Base-by-base conservation (phyloP, 2,329 filamentous ascomycete genomes). In the Neoarthrinium moseri region DNA sequence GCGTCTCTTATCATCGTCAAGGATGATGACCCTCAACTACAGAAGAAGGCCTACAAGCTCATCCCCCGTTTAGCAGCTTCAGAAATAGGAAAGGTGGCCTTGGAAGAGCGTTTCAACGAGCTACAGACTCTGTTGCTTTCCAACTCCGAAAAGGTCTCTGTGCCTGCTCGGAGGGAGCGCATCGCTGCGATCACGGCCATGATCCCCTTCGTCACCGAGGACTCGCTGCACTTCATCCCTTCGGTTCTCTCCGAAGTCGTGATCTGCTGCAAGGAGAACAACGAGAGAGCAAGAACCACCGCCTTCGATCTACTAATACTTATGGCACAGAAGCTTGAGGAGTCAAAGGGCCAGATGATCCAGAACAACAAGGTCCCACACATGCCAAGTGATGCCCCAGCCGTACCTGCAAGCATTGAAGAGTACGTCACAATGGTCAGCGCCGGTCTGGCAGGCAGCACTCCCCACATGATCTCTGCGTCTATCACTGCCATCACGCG, bases 341-440 rank as follows among this genome's bases (percentile, higher is more conserved):
- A 69, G 6, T 80, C 82, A 17, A 77, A 84, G 49, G 83, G 89
- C 4, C 84, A 84, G 29, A 75, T 78, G 40, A 94, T 99, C 51
- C 80, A 92, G 58, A 95, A 95, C 66, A 85, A 82, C 56, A 89
- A 92, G 63, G 87, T 96, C 3, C 80, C 89, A 2, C 84, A 92
- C 63, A 96, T 97, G 90, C 81, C 89, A 4, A 72, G 80, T 38
- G 84, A 95, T 64, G 87, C 91, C 1, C 86, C 89, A 3, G 74
- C 84, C 24, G 91, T 86, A 4, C 75, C 81, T 3, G 92, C 94
- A 17, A 91, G 80, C 33, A 80, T 99, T 29, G 92, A 97, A 60
- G 94, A 97, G 67, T 97, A 91, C 70, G 89, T 97, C 72, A 96
- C 92, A 45, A 99, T 99, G 94, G 88, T 97, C 23, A 95, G 89